Evolutionary conservation across 345 rosid species (phyloP), one percentile per base, ranked within the genome.

Genomic region (Toxicodendron radicans): DNA sequence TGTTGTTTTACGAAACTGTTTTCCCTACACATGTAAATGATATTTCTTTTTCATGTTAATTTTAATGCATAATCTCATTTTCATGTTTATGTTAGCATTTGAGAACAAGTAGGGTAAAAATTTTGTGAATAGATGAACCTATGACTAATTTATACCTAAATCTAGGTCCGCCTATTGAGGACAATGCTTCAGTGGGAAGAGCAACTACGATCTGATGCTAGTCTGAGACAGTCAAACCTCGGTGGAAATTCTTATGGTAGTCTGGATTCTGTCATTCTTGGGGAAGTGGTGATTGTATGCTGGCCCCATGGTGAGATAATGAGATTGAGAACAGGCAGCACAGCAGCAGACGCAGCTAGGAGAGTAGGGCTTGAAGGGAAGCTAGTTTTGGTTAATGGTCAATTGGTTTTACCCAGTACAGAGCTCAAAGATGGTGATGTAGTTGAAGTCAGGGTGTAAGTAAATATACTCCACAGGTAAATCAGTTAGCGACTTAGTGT

Each of bases 141-240:
- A 20, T 18, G 18, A 54, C 24, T 21, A 17, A 69, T 51, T 23
- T 13, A 21, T 64, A 23, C 61, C 35, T 57, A 13, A 58, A 41
- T 65, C 11, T 68, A 90, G 95, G 91, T 90, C 63, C 85, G 83
- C 27, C 79, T 90, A 18, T 75, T 90, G 83, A 84, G 95, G 80
- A 84, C 92, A 72, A 88, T 88, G 95, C 91, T 90, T 61, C 86
- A 68, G 54, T 90, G 95, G 95, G 95, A 86, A 78, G 92, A 84
- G 82, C 90, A 86, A 73, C 75, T 88, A 65, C 87, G 88, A 10
- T 69, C 74, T 21, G 92, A 80, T 64, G 81, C 85, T 12, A 80
- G 68, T 70, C 71, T 79, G 33, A 79, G 85, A 57, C 76, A 79
- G 65, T 45, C 33, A 35, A 75, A 81, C 73, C 71, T 56, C n/a